These are phyloP conservation scores for Sphagnum fallax DNA, from an alignment of 228 moss, liverwort and hornwort species.

Conservation along the genomic window DNA sequence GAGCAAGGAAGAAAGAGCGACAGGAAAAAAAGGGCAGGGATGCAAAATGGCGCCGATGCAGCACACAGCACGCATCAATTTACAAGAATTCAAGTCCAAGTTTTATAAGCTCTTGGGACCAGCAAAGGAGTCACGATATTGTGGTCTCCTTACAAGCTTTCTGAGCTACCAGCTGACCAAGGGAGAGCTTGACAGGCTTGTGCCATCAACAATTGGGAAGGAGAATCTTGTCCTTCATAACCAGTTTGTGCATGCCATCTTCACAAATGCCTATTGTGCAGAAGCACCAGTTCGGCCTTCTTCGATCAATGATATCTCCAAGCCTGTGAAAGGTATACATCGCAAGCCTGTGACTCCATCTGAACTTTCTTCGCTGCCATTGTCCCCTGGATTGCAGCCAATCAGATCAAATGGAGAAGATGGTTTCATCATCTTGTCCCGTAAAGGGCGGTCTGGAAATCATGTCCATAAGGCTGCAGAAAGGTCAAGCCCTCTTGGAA, in stretches of 20 bases:
- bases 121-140: slow-evolving; percentile 68
- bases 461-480: slow-evolving; percentile 76
- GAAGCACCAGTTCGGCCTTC: slow-evolving; percentile 67
- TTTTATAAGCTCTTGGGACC: slow-evolving; percentile 83
- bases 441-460: slow-evolving; percentile 79
- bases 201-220: slow-evolving; percentile 88
- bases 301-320: slow-evolving; percentile 58
- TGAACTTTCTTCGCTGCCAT: slow-evolving; percentile 29
- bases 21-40: no score
- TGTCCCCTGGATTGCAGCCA: slow-evolving; percentile 28
- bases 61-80: slow-evolving; percentile 60
- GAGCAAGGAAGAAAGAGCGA: no score
- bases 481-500: slow-evolving; percentile 85
- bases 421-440: slow-evolving; percentile 57
- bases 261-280: slow-evolving; percentile 61
- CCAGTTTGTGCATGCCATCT: slow-evolving; percentile 67
- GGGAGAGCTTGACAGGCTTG: slow-evolving; percentile 81
- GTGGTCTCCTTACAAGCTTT: slow-evolving; percentile 63
- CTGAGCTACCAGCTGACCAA: slow-evolving; percentile 71
- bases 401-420: slow-evolving; percentile 70
- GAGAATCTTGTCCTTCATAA: slow-evolving; percentile 94
- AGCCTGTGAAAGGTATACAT: slow-evolving; percentile 72
- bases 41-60: slow-evolving; percentile 59
- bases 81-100: slow-evolving; percentile 81
- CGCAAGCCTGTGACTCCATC: slow-evolving; percentile 8